Conservation (phyloP, 2,329 filamentous ascomycete genomes). For the Teratosphaeria nubilosa region DNA sequence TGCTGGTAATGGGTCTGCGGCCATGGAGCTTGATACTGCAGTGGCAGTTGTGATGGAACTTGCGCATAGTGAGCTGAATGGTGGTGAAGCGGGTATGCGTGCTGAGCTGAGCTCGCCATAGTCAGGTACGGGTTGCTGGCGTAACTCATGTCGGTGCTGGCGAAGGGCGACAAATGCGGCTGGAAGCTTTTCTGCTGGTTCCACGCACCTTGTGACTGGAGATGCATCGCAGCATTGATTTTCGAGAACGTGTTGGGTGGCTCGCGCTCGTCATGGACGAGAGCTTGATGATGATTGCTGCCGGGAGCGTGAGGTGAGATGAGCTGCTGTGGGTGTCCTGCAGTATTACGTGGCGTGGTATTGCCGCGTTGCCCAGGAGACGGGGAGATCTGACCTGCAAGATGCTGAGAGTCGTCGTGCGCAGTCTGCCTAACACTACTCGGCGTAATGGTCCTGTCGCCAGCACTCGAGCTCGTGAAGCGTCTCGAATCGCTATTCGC, state of each 20-base stretch:
- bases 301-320: background rate
- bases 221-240: background rate
- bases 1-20: background rate
- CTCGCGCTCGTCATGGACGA: background rate
- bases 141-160: background rate
- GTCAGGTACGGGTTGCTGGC: background rate
- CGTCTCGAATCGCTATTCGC: background rate
- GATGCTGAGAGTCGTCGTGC: background rate
- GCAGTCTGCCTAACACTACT: background rate
- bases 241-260: background rate
- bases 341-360: background rate
- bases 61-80: background rate
- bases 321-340: background rate
- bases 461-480: background rate
- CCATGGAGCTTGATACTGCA: background rate
- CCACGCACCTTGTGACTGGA: background rate
- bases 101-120: background rate
- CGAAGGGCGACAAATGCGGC: background rate
- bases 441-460: background rate
- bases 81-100: background rate
- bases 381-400: background rate
- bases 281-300: background rate
- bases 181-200: background rate
- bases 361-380: background rate
- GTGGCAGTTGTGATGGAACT: background rate